These are phyloP conservation scores for Saccharomyces hybrid DNA, from an alignment of 1,139 yeast species.

Conservation along the genomic window DNA sequence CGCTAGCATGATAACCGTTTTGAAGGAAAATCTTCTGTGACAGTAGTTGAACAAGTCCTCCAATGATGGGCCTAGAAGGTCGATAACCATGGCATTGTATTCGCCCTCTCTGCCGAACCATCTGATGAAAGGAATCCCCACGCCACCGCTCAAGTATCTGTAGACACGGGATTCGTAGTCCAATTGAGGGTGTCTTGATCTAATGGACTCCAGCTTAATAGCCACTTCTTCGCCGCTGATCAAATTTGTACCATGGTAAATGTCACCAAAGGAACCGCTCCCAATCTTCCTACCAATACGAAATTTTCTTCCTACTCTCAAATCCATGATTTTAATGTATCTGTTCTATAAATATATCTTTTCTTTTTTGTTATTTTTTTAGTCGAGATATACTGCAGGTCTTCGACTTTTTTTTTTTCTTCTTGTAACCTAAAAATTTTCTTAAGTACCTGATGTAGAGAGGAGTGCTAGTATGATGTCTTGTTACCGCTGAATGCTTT, in stretches of 20 bases:
- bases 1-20: constrained; percentile 85
- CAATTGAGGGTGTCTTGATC: constrained; percentile 92
- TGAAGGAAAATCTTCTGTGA: constrained; percentile 84
- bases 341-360: not conserved
- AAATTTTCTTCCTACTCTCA: constrained; percentile 91
- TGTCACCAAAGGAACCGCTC: constrained; percentile 95
- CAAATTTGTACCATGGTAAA: constrained; percentile 85
- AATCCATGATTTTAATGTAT: constrained; percentile 39
- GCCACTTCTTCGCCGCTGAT: constrained; percentile 97
- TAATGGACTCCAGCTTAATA: constrained; percentile 80
- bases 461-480: not conserved
- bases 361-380: not conserved
- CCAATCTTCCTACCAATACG: constrained; percentile 95
- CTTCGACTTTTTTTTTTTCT: not conserved
- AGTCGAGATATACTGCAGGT: not conserved
- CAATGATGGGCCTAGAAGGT: constrained; percentile 86
- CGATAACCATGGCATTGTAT: constrained; percentile 94
- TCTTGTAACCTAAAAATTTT: not conserved
- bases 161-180: constrained; percentile 95
- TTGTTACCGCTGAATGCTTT: not conserved
- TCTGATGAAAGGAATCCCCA: constrained; percentile 92
- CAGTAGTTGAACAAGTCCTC: constrained; percentile 96
- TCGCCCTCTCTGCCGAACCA: constrained; percentile 98
- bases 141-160: constrained; percentile 91
- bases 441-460: not conserved